A percentile compares a stretch with the other conserved stretches of the same genome.
These are phyloP conservation scores for Talaromyces borbonicus DNA, from an alignment of 495 filamentous ascomycete species.

Conservation along the genomic window DNA sequence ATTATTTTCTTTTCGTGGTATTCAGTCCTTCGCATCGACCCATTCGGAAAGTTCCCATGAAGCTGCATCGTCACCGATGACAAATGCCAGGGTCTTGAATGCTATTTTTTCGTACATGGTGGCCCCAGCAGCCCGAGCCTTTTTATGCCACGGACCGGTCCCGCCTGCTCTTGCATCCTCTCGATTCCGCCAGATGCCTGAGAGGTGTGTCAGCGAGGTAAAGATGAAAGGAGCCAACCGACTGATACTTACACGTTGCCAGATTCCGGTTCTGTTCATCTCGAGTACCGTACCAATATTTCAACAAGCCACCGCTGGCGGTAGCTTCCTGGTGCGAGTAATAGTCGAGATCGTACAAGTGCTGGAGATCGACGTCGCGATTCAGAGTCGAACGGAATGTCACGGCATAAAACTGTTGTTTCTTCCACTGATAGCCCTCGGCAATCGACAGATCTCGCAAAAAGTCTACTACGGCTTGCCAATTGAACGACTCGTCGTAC, in stretches of 20 bases:
- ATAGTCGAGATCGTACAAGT: constrained; percentile 59
- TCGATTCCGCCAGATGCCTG: constrained; percentile 57
- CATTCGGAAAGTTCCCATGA: constrained; percentile 53
- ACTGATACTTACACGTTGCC: constrained; percentile 50
- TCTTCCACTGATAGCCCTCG: constrained; percentile 48
- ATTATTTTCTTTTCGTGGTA: neutral
- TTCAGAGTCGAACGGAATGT: constrained; percentile 66
- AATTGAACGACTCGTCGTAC: constrained; percentile 72
- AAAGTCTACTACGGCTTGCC: constrained; percentile 48
- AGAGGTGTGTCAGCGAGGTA: neutral
- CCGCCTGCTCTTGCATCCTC: constrained; percentile 63
- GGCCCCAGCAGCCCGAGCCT: constrained; percentile 24
- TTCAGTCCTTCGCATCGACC: constrained; percentile 19
- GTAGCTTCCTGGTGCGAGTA: constrained; percentile 70
- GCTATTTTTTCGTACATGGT: constrained; percentile 46
- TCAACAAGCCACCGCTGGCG: constrained; percentile 70
- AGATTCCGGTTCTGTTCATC: constrained; percentile 56
- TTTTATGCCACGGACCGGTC: constrained; percentile 44
- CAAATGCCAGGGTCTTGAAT: constrained; percentile 48
- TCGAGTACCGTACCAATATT: constrained; percentile 77
- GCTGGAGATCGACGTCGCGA: constrained; percentile 46
- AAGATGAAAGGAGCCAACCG: neutral
- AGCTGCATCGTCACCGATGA: constrained; percentile 44
- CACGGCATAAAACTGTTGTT: constrained; percentile 67
- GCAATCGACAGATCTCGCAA: constrained; percentile 32